Base-by-base conservation (phyloP, 352 stramenopile genomes). In the Pythium brassicae region DNA sequence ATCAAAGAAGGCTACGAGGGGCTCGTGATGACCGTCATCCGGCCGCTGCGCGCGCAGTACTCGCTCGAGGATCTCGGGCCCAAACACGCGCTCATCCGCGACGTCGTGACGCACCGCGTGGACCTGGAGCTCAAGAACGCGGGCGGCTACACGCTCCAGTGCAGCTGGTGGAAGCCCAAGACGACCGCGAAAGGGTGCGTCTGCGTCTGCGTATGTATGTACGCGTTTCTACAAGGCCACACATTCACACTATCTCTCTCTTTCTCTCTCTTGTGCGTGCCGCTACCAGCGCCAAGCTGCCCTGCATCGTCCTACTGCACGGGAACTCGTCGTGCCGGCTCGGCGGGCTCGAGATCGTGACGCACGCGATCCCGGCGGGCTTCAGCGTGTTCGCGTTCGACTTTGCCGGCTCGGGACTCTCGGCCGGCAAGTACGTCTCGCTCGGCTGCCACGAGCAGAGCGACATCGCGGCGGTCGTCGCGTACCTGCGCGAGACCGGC, bases 301-400 rank as follows among this genome's bases (percentile, higher is more conserved):
- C 83, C 53, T 94, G 84, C 50, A 92, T 94, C 47, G 67, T 94
- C 32, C 72, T 94, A 29, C 72, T 94, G 23, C 84, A 94, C 45
- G 84, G 84, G 57, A 94, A 94, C 47, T 92, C 82, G 67, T 92
- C 82, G 3, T 94, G 81, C 48, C 71, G 82, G 1, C 54, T 94
- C 1, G 82, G 82, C 40, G 78, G 66, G 9, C 57, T 92, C 9
- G 82, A 94, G 63, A 89, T 91, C 55, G 73, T 94, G 25, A 83
- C 71, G 62, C 87, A 87, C 58, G 81, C 81, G 25, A 65, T 91
- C 47, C 74, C 83, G 0, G 84, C 84, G 19, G 84, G 79, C 10
- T 94, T 94, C 40, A 89, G 76, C 2, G 84, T 92, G 19, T 94
- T 92, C 64, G 82, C 84, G 22, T 61, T 94, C 50, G 84, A 94